phyloP scores from a whole-genome alignment of 768 basidiomycete genomes.

The Kwoniella heveanensis region DNA sequence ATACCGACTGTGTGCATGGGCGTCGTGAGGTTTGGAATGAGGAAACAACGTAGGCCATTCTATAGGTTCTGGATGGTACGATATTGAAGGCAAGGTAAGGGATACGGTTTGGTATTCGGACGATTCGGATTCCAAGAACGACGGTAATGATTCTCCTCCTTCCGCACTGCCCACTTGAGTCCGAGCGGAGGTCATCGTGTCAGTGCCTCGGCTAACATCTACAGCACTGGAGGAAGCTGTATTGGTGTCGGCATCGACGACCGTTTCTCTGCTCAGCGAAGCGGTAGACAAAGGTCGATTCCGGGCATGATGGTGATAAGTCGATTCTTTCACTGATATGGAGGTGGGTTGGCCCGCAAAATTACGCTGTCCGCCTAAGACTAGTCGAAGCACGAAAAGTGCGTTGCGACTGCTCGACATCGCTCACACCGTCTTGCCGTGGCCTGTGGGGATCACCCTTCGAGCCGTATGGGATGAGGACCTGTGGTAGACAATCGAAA shows the following conservation, averaged over 20 bases:
- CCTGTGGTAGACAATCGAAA: background rate
- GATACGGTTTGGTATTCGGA: slow-evolving; percentile 30
- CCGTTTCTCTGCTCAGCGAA: slow-evolving; percentile 1
- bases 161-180: background rate
- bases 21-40: slow-evolving; percentile 11
- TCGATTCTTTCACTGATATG: background rate
- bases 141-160: background rate
- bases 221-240: background rate
- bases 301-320: background rate
- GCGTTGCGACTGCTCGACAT: slow-evolving; percentile 22
- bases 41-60: slow-evolving; percentile 47
- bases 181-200: background rate
- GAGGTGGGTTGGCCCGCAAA: background rate
- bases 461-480: background rate
- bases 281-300: slow-evolving; percentile 9
- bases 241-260: background rate
- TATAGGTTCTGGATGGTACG: slow-evolving; percentile 24
- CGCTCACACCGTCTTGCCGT: background rate
- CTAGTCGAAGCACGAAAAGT: slow-evolving; percentile 23
- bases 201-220: no score
- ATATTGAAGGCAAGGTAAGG: slow-evolving; percentile 23
- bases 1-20: background rate
- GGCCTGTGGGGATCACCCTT: background rate
- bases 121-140: slow-evolving; percentile 40
- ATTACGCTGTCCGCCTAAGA: slow-evolving; percentile 5